Conservation (phyloP, 164 flowering plant genomes). For the Kingdonia uniflora region DNA sequence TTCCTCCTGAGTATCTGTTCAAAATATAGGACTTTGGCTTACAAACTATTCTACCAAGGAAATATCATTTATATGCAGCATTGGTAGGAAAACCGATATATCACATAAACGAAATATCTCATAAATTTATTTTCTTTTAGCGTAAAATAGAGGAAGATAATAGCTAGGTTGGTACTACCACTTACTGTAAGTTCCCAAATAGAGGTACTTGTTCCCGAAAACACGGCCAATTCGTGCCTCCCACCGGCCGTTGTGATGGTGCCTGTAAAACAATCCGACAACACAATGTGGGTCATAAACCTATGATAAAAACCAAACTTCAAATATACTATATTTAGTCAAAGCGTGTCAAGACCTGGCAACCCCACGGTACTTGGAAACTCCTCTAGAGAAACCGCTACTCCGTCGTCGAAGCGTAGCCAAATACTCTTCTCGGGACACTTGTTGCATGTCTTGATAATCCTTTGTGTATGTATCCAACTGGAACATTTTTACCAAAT, state of each 20-base stretch:
- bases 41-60: no score
- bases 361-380: conserved; percentile 93
- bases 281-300: conserved; percentile 11
- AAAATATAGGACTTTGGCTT: no score
- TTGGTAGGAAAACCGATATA: background rate
- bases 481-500: no score
- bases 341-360: conserved; percentile 74
- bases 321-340: background rate
- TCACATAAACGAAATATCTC: no score
- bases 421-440: conserved; percentile 67
- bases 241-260: conserved; percentile 54
- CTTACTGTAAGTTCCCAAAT: conserved; percentile 41
- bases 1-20: conserved; percentile 34
- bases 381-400: conserved; percentile 93
- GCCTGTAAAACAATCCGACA: conserved; percentile 26
- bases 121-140: no score
- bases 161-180: background rate
- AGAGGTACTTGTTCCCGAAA: conserved; percentile 41
- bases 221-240: conserved; percentile 53
- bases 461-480: conserved; percentile 48
- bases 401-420: conserved; percentile 63
- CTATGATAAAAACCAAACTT: background rate
- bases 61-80: background rate
- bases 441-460: conserved; percentile 50
- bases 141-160: no score